Percentiles rank a stretch among this genome's conserved stretches.
phyloP scores from a whole-genome alignment of 805 yeast genomes.

The Teunomyces stri region DNA sequence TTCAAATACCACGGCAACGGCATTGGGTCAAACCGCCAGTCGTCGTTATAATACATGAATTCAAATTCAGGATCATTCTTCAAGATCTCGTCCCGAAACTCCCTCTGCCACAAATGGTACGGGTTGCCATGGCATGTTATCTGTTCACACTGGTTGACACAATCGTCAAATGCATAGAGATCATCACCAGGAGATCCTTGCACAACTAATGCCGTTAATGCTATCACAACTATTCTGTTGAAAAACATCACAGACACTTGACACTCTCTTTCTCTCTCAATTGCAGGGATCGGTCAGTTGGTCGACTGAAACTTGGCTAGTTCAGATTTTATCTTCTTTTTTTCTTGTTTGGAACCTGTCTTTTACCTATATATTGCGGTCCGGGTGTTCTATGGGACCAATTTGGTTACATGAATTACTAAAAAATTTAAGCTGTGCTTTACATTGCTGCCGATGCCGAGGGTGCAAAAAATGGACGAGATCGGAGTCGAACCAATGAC shows the following conservation, averaged over 20 bases:
- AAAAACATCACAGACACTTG: not conserved
- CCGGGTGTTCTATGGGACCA: not conserved
- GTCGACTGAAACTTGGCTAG: not conserved
- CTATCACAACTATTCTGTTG: not conserved
- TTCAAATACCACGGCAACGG: conserved; percentile 43
- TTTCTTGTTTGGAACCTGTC: not conserved
- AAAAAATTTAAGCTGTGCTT: not conserved
- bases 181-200: conserved; percentile 58
- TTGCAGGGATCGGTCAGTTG: not conserved
- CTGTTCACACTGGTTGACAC: conserved; percentile 49
- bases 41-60: conserved; percentile 25
- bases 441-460: not conserved
- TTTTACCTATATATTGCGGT: not conserved
- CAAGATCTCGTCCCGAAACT: conserved; percentile 16
- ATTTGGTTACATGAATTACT: too few relatives aligned
- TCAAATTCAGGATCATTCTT: conserved; percentile 15
- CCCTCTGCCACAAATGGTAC: conserved; percentile 23
- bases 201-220: not conserved
- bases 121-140: conserved; percentile 33
- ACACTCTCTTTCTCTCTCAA: not conserved
- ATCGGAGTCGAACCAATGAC: conserved; percentile 78
- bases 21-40: conserved; percentile 33
- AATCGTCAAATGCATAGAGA: conserved; percentile 53
- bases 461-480: conserved; percentile 53
- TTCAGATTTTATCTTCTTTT: not conserved